A percentile compares a stretch with the other conserved stretches of the same genome.
These are phyloP conservation scores for Penicillium waksmanii DNA, from an alignment of 495 filamentous ascomycete species.

Conservation along the genomic window DNA sequence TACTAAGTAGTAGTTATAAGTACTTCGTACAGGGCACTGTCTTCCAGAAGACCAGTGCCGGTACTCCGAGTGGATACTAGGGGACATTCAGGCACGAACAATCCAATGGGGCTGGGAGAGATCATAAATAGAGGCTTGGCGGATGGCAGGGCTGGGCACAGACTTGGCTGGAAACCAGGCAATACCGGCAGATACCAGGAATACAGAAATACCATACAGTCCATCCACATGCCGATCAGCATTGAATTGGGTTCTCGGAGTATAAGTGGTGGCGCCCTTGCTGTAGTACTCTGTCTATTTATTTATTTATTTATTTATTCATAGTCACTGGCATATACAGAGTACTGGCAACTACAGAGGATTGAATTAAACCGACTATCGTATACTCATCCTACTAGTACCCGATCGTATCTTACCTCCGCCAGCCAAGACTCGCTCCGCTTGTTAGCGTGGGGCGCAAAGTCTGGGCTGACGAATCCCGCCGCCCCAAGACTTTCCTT, in stretches of 20 bases:
- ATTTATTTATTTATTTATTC: too few species aligned
- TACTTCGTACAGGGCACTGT: conserved; percentile 5
- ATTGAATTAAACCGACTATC: too few species aligned
- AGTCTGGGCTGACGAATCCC: conserved; percentile 39
- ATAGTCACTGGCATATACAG: too few species aligned
- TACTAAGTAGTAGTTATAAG: not conserved
- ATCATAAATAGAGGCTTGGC: conserved; percentile 20
- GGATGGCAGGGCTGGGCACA: conserved; percentile 23
- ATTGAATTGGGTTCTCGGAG: conserved; percentile 2
- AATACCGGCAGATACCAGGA: not conserved
- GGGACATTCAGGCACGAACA: not conserved
- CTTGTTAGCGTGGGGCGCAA: conserved; percentile 27
- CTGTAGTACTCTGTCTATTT: not conserved
- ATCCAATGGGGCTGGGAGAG: not conserved
- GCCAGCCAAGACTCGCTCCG: conserved; percentile 31
- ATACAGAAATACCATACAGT: not conserved
- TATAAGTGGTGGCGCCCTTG: not conserved
- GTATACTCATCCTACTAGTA: too few species aligned
- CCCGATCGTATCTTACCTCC: conserved; percentile 5
- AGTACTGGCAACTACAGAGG: too few species aligned
- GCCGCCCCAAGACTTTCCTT: conserved; percentile 22
- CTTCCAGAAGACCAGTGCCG: conserved; percentile 14
- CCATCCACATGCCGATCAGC: not conserved
- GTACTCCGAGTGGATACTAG: not conserved
- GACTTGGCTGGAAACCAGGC: conserved; percentile 13